Evolutionary conservation across 2,329 filamentous ascomycete genomes (phyloP), one percentile per base, ranked within the genome.

Genomic region (Penicillium frequentans): DNA sequence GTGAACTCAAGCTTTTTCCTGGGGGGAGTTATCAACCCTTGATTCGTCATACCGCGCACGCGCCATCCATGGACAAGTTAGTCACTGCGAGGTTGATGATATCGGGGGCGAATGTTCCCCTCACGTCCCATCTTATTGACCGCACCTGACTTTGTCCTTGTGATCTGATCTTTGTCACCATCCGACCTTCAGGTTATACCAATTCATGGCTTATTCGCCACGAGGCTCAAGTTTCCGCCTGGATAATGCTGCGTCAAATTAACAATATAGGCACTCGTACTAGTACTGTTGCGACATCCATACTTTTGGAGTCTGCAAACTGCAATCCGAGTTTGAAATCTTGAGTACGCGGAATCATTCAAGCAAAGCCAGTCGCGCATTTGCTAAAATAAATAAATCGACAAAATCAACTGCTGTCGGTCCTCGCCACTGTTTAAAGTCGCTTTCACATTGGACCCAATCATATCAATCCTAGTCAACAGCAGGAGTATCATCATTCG

Each of bases 31-130:
- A 42, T 23, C 39, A 42, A 7, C 39, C 19, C 39, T 42, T 14
- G 4, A 23, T 21, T 11, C 19, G n/a, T 42, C 39, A 21, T 42
- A 42, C 19, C 35, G 35, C 16, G 35, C 16, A 39, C 9, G 35
- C 19, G 39, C 27, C 23, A 31, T 33, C 42, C 31, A 46, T 29
- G 27, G 29, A 19, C 24, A 42, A 19, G 31, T 13, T 24, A 1
- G 19, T 21, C n/a, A 42, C 11, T 42, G n/a, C 31, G 14, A 39
- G 11, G 21, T 27, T 39, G 21, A 55, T 55, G 52, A 49, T 52
- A 55, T 51, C 51, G 48, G 43, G 46, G 33, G 26, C 43, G 26
- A 54, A 46, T 46, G 27, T 45, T 31, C 46, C 19, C 26, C 29
- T 31, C 46, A 21, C 26, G 26, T 49, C 27, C 46, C 23, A 19